Conservation (phyloP, 2,329 filamentous ascomycete genomes). For the Sporothrix euskadiensis region DNA sequence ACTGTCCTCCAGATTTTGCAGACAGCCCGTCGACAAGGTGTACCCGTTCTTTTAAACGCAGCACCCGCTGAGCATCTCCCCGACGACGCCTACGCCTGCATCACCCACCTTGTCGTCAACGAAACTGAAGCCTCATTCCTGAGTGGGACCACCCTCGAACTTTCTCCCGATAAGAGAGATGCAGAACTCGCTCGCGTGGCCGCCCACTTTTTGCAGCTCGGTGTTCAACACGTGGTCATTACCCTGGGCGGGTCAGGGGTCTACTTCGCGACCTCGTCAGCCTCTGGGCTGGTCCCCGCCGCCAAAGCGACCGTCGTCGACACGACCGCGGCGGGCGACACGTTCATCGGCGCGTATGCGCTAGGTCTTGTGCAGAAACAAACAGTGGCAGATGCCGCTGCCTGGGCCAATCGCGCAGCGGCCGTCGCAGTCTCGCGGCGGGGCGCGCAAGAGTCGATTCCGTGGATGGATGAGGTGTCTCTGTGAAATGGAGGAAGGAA, state of each 20-base stretch:
- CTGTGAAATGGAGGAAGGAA: constrained; percentile 7
- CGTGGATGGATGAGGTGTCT: constrained; percentile 55
- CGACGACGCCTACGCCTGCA: constrained; percentile 54
- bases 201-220: constrained; percentile 57
- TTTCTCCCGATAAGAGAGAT: constrained; percentile 29
- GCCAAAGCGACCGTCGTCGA: constrained; percentile 77
- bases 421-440: constrained; percentile 62
- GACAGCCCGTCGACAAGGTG: constrained; percentile 40
- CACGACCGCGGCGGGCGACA: constrained; percentile 91
- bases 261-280: constrained; percentile 56
- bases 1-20: constrained; percentile 53
- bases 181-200: constrained; percentile 45
- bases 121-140: constrained; percentile 69
- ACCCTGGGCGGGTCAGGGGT: constrained; percentile 79
- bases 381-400: constrained; percentile 47
- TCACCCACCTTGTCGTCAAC: constrained; percentile 70
- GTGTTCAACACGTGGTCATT: constrained; percentile 75
- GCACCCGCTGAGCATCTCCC: constrained; percentile 62
- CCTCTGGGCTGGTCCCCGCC: constrained; percentile 57
- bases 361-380: constrained; percentile 60
- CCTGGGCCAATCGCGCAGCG: constrained; percentile 62
- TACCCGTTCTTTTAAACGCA: constrained; percentile 70
- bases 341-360: constrained; percentile 86
- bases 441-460: constrained; percentile 67
- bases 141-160: constrained; percentile 42